Conservation (phyloP, 768 basidiomycete species). For the Lentinula raphanica region DNA sequence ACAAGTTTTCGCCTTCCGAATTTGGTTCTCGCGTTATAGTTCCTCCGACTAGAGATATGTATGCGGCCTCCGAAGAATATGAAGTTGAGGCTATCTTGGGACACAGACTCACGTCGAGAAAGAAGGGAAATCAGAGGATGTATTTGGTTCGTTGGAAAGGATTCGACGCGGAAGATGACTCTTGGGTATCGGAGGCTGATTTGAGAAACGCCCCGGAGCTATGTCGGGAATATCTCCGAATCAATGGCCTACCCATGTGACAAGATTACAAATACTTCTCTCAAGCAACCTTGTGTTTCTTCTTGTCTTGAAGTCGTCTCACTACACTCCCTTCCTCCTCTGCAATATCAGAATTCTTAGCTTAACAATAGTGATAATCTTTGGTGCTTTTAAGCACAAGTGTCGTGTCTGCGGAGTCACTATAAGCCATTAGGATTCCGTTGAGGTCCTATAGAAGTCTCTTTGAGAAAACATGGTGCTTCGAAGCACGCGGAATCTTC, state of each 20-base stretch:
- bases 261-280: not conserved
- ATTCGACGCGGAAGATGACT: slow-evolving; percentile 3
- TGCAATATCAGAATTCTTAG: too few species aligned
- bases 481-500: too few species aligned
- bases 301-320: too few species aligned
- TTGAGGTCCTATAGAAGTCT: too few species aligned
- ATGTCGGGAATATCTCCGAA: not conserved
- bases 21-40: not conserved
- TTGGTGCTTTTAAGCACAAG: too few species aligned
- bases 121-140: not conserved
- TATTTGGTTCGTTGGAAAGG: slow-evolving; percentile 9
- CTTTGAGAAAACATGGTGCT: too few species aligned
- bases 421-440: too few species aligned
- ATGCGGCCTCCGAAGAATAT: not conserved
- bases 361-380: too few species aligned
- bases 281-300: not conserved
- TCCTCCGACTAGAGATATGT: not conserved
- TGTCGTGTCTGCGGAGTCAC: too few species aligned
- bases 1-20: slow-evolving; percentile 7
- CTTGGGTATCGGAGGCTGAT: slow-evolving; percentile 2
- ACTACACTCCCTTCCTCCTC: too few species aligned
- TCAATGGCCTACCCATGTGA: not conserved
- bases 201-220: slow-evolving; percentile 8
- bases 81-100: slow-evolving; percentile 9
- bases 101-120: not conserved